Percentiles rank a stretch among this genome's conserved stretches.
Conservation (phyloP, 2,329 filamentous ascomycete genomes). For the Onygenales sp. region DNA sequence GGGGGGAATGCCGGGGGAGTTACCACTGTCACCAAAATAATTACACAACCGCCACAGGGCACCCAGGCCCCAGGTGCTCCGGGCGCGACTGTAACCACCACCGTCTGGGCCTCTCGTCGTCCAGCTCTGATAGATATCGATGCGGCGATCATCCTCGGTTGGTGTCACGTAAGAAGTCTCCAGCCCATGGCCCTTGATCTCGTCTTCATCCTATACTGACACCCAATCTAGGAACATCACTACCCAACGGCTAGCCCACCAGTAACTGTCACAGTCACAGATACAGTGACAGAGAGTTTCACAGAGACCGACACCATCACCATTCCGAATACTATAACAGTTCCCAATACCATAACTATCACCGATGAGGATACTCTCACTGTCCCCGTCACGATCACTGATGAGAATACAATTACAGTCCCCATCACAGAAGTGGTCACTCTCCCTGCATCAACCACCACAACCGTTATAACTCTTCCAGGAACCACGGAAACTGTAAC, state of each 20-base stretch:
- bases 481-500: conserved; percentile 3
- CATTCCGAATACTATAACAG: not conserved
- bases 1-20: not conserved
- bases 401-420: conserved; percentile 1
- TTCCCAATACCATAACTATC: conserved; percentile 3
- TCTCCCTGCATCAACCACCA: conserved; percentile 4
- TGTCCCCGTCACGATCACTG: conserved; percentile 11
- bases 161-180: conserved; percentile 1
- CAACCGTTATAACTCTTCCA: conserved; percentile 4
- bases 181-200: not conserved
- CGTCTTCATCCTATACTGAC: not conserved
- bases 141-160: not conserved
- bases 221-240: not conserved
- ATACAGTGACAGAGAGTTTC: conserved; percentile 8
- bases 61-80: not conserved
- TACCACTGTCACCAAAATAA: conserved; percentile 11
- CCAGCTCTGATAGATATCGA: not conserved
- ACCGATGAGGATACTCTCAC: conserved; percentile 12
- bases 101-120: not conserved
- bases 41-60: not conserved
- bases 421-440: conserved; percentile 4
- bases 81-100: not conserved
- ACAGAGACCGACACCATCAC: conserved; percentile 6
- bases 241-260: not conserved
- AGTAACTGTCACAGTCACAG: conserved; percentile 11